These are phyloP conservation scores for Neurospora discreta DNA, from an alignment of 495 filamentous ascomycete species.

Conservation along the genomic window DNA sequence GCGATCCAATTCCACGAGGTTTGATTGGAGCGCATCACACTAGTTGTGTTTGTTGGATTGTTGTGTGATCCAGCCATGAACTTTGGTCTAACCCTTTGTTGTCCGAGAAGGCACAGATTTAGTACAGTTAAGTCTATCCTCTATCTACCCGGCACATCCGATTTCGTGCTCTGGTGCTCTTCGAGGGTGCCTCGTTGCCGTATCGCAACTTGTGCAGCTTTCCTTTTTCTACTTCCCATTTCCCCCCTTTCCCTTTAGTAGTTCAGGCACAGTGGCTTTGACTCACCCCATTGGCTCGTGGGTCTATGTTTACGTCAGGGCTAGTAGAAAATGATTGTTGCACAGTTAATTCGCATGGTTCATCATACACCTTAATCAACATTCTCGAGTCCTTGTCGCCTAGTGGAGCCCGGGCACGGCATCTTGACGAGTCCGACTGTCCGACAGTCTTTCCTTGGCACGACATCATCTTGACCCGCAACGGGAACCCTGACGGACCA, in stretches of 20 bases:
- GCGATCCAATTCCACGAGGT: background rate
- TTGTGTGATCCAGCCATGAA: no score
- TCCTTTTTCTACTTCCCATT: background rate
- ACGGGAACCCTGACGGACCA: no score
- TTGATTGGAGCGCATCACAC: background rate
- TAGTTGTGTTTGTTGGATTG: no score
- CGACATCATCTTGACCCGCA: background rate
- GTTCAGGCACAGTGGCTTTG: background rate
- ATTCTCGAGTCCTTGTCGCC: no score
- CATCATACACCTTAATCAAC: no score
- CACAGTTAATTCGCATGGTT: background rate
- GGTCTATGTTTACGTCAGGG: no score
- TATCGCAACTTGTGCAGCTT: no score
- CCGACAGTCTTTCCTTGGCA: conserved; percentile 1
- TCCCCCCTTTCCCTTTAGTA: background rate
- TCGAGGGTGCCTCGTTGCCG: background rate
- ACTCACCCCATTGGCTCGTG: background rate
- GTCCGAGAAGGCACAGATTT: no score
- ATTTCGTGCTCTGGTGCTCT: background rate
- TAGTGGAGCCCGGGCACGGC: background rate
- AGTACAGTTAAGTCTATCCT: no score
- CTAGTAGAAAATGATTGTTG: background rate
- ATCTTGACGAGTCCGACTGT: background rate
- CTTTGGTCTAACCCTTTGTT: no score
- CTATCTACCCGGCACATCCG: background rate